Evolutionary conservation across 768 basidiomycete genomes (phyloP).

Genomic region (Rhodotorula graminis): DNA sequence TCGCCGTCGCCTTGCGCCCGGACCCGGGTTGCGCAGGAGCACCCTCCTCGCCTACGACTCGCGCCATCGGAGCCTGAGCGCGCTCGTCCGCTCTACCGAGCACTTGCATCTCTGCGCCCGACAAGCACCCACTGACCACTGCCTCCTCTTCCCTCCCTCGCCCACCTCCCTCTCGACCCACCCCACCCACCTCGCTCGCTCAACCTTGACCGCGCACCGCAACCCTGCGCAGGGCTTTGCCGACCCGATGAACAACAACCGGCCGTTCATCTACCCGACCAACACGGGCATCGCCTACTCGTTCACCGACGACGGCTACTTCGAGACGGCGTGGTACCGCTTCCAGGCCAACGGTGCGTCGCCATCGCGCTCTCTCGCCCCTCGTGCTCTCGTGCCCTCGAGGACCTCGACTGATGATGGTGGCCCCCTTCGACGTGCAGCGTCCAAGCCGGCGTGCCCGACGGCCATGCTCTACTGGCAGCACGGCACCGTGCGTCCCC

Average conservation of each 20-base stretch:
- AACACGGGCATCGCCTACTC: slow-evolving; percentile 67
- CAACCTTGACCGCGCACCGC: neutral
- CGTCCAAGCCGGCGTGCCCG: slow-evolving; percentile 79
- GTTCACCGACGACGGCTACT: slow-evolving; percentile 64
- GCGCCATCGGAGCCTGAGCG: too few species aligned
- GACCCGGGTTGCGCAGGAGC: too few species aligned
- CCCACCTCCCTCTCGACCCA: neutral
- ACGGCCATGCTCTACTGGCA: slow-evolving; percentile 81
- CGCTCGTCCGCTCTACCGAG: too few species aligned
- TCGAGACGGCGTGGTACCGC: slow-evolving; percentile 85
- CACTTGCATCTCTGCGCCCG: too few species aligned
- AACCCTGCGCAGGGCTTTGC: slow-evolving; percentile 78
- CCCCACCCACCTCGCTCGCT: neutral
- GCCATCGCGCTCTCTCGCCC: neutral
- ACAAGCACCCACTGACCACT: too few species aligned
- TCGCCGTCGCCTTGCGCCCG: too few species aligned
- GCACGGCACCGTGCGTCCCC: slow-evolving; percentile 59
- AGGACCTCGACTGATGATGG: neutral
- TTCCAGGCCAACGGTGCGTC: slow-evolving; percentile 74
- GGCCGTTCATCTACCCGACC: slow-evolving; percentile 69
- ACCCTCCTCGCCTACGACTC: too few species aligned
- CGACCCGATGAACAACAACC: slow-evolving; percentile 67
- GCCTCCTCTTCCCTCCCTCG: too few species aligned
- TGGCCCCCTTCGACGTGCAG: slow-evolving; percentile 48
- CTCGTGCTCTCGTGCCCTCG: neutral